These are phyloP conservation scores for Talaromyces marneffei DNA, from an alignment of 2,329 filamentous ascomycete genomes.

Conservation along the genomic window DNA sequence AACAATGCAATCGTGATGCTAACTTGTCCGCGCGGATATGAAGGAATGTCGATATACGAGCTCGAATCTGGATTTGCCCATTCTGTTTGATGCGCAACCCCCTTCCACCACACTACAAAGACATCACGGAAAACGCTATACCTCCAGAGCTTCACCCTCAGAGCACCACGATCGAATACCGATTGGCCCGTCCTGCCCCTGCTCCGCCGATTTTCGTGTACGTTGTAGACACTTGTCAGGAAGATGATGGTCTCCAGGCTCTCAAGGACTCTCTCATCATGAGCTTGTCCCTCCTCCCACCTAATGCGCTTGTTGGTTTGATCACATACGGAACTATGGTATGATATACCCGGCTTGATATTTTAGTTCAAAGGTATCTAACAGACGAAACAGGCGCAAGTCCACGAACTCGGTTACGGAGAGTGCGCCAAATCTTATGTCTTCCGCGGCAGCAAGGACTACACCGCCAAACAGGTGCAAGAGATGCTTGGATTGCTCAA, in stretches of 20 bases:
- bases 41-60: conserved; percentile 61
- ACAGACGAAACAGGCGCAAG: conserved; percentile 61
- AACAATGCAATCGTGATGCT: conserved; percentile 20
- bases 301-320: conserved; percentile 59
- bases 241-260: conserved; percentile 62
- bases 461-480: conserved; percentile 96
- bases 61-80: conserved; percentile 63
- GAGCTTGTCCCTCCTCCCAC: conserved; percentile 58
- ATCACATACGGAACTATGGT: conserved; percentile 84
- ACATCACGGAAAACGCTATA: conserved; percentile 61
- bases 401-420: conserved; percentile 95
- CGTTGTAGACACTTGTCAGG: conserved; percentile 64
- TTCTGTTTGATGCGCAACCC: conserved; percentile 63
- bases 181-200: conserved; percentile 56
- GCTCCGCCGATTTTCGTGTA: conserved; percentile 63
- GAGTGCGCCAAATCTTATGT: conserved; percentile 99
- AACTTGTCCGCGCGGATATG: conserved; percentile 14
- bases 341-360: conserved; percentile 23
- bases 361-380: not conserved
- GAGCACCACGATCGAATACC: conserved; percentile 63
- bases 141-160: conserved; percentile 60
- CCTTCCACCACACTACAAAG: conserved; percentile 62
- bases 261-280: conserved; percentile 63
- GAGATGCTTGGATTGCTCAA: conserved; percentile 89
- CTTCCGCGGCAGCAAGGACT: conserved; percentile 96